phyloP scores from a whole-genome alignment of 768 basidiomycete species.

The Rhodocollybia butyracea region DNA sequence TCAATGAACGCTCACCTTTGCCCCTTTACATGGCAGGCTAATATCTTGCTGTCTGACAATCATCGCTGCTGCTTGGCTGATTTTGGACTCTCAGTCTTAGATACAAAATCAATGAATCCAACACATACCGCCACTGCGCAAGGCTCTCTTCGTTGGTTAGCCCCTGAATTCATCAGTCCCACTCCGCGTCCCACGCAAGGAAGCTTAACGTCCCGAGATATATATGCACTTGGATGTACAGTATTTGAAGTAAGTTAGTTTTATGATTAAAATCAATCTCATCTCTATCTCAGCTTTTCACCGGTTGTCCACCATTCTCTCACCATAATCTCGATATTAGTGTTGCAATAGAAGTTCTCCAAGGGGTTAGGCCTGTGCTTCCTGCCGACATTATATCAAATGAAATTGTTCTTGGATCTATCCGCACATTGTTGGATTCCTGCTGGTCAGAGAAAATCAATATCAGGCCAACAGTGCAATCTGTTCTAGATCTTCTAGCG shows the following conservation, averaged over 20 bases:
- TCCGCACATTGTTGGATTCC: not conserved
- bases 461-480: too few species aligned
- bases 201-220: constrained; percentile 4
- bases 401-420: not conserved
- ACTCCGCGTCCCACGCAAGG: not conserved
- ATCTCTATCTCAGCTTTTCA: constrained; percentile 7
- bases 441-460: constrained; percentile 9
- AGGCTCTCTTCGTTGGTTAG: constrained; percentile 13
- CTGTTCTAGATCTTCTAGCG: too few species aligned
- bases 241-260: constrained; percentile 8
- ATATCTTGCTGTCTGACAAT: constrained; percentile 24
- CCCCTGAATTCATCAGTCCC: constrained; percentile 12
- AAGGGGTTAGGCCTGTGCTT: constrained; percentile 8
- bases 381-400: not conserved
- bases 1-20: not conserved
- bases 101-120: not conserved
- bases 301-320: constrained; percentile 9
- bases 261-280: not conserved
- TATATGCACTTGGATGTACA: constrained; percentile 12
- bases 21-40: constrained; percentile 15
- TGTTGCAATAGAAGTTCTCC: constrained; percentile 7
- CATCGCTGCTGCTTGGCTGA: constrained; percentile 27
- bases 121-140: not conserved
- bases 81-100: constrained; percentile 18
- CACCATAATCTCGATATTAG: not conserved